phyloP scores from a whole-genome alignment of 331 rosid species.

The Erythrophleum ivorense region DNA sequence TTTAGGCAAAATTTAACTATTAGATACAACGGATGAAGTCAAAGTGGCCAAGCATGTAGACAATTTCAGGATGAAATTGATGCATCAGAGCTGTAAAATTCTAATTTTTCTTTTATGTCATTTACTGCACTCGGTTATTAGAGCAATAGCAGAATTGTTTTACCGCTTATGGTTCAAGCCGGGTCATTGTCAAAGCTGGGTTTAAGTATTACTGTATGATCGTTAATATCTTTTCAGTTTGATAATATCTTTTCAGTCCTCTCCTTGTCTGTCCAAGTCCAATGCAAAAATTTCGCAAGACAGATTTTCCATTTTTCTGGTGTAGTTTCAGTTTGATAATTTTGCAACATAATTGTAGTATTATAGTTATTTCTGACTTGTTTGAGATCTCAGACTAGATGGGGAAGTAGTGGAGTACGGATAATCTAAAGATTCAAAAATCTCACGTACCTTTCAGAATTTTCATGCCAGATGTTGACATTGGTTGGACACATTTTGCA shows the following conservation, averaged over 20 bases:
- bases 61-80: background rate
- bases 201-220: background rate
- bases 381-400: background rate
- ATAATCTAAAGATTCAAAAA: background rate
- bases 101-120: background rate
- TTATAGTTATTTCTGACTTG: background rate
- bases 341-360: background rate
- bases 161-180: background rate
- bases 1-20: background rate
- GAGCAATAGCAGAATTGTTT: background rate
- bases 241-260: background rate
- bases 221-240: background rate
- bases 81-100: background rate
- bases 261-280: background rate
- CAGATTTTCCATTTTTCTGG: slow-evolving; percentile 7
- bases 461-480: background rate
- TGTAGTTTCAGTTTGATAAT: slow-evolving; percentile 13
- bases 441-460: background rate
- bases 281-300: background rate
- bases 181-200: slow-evolving; percentile 10
- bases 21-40: background rate
- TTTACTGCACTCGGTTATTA: background rate
- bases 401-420: background rate
- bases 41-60: background rate
- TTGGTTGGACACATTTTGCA: background rate